phyloP scores from a whole-genome alignment of 2,329 filamentous ascomycete genomes.

The Daldinia sp. region DNA sequence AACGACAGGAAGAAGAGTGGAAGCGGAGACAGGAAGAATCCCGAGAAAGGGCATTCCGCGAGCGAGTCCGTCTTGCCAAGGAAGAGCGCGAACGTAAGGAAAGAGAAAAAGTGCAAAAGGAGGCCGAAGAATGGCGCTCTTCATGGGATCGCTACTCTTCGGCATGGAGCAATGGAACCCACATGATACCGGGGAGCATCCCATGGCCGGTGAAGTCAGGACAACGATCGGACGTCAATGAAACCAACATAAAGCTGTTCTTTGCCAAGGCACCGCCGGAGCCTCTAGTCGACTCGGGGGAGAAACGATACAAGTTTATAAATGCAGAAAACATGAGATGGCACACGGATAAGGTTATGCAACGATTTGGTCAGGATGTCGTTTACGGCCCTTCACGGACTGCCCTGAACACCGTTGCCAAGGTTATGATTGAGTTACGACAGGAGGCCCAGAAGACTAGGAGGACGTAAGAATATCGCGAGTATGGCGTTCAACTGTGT shows the following conservation, averaged over 20 bases:
- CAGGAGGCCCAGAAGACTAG: conserved; percentile 20
- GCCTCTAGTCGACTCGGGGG: conserved; percentile 6
- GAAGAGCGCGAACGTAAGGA: conserved; percentile 9
- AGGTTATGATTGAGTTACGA: conserved; percentile 22
- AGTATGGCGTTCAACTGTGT: not conserved
- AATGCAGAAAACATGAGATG: conserved; percentile 29
- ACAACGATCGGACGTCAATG: conserved; percentile 22
- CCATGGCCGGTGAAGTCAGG: conserved; percentile 37
- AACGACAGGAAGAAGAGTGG: conserved; percentile 9
- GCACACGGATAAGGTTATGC: conserved; percentile 36
- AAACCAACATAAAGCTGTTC: conserved; percentile 29
- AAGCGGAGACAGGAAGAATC: conserved; percentile 3
- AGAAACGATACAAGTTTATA: conserved; percentile 27
- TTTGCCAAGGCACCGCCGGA: conserved; percentile 29
- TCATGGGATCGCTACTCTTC: conserved; percentile 26
- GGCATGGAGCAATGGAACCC: conserved; percentile 9
- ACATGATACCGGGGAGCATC: conserved; percentile 14
- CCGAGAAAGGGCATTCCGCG: not conserved
- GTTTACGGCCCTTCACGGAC: conserved; percentile 5
- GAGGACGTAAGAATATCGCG: not conserved
- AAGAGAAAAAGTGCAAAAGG: conserved; percentile 15
- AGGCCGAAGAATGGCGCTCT: conserved; percentile 23
- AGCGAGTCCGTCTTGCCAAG: not conserved
- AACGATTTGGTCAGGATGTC: conserved; percentile 20
- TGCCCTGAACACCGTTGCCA: conserved; percentile 18